Evolutionary conservation across 2,329 filamentous ascomycete species (phyloP).

Genomic region (Ascochyta viciae-villosae): DNA sequence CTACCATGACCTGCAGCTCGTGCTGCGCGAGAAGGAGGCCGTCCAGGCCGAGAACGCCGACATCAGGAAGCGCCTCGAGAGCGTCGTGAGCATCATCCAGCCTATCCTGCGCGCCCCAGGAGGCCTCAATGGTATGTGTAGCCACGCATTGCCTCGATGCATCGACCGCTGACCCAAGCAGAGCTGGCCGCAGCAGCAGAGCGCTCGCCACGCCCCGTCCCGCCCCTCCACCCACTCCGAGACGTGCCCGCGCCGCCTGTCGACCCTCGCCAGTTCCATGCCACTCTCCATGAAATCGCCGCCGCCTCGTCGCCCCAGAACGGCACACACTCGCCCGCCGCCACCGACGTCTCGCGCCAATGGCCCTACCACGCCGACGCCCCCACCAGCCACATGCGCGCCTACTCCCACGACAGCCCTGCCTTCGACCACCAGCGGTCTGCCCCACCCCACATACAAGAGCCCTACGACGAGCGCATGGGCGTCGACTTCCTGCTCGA

Average conservation of each 20-base stretch:
- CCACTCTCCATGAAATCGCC: conserved; percentile 31
- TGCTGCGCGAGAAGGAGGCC: conserved; percentile 76
- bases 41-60: conserved; percentile 82
- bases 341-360: conserved; percentile 32
- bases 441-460: conserved; percentile 28
- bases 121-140: conserved; percentile 54
- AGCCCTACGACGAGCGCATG: conserved; percentile 64
- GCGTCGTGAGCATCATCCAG: conserved; percentile 69
- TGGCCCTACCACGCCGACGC: conserved; percentile 43
- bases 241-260: conserved; percentile 19
- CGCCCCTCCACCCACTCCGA: conserved; percentile 19
- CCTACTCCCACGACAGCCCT: conserved; percentile 45
- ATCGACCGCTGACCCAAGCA: conserved; percentile 21
- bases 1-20: conserved; percentile 81
- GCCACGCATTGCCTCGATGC: neutral
- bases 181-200: conserved; percentile 59
- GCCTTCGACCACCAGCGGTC: conserved; percentile 30
- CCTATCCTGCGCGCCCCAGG: conserved; percentile 59
- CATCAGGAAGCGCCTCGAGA: conserved; percentile 72
- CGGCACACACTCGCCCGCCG: conserved; percentile 37
- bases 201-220: conserved; percentile 52
- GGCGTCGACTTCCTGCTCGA: conserved; percentile 76
- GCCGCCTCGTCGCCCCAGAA: conserved; percentile 30
- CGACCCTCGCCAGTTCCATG: conserved; percentile 33
- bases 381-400: conserved; percentile 45